Conservation (phyloP, 495 filamentous ascomycete genomes). For the Talaromyces proteolyticus region DNA sequence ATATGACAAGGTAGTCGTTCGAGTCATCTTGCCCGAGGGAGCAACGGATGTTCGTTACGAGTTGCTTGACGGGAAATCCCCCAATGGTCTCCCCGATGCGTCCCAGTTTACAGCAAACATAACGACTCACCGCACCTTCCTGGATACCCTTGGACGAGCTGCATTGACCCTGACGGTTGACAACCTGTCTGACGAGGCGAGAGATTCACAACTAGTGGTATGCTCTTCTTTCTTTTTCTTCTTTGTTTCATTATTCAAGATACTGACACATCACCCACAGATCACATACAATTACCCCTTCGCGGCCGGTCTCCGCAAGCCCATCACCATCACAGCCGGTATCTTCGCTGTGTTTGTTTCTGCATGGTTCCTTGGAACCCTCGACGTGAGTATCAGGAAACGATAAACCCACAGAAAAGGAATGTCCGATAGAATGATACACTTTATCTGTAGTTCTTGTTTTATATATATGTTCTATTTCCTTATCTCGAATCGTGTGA, state of each 20-base stretch:
- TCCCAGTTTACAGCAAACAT: conserved; percentile 42
- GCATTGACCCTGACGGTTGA: conserved; percentile 73
- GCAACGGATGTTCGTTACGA: conserved; percentile 65
- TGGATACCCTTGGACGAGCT: conserved; percentile 89
- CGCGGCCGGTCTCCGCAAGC: conserved; percentile 74
- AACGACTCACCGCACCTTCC: conserved; percentile 71
- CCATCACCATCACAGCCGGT: conserved; percentile 73
- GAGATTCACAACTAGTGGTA: conserved; percentile 73
- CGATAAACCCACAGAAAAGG: conserved; percentile 28
- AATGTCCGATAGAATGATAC: no score
- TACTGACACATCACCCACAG: neutral
- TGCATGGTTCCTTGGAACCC: conserved; percentile 67
- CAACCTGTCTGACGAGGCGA: conserved; percentile 82
- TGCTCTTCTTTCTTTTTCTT: conserved; percentile 13
- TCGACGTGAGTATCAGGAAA: conserved; percentile 68
- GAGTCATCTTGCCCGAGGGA: conserved; percentile 85
- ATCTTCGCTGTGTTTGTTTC: conserved; percentile 67
- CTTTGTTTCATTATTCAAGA: neutral
- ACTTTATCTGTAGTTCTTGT: neutral
- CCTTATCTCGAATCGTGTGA: no score
- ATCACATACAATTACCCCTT: conserved; percentile 77
- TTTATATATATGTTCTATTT: no score
- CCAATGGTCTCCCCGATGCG: conserved; percentile 30
- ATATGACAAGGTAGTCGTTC: conserved; percentile 75
- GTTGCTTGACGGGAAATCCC: conserved; percentile 25